Evolutionary conservation across 2,329 filamentous ascomycete species (phyloP), one percentile per base, ranked within the genome.

Genomic region (Aureobasidium sp.): DNA sequence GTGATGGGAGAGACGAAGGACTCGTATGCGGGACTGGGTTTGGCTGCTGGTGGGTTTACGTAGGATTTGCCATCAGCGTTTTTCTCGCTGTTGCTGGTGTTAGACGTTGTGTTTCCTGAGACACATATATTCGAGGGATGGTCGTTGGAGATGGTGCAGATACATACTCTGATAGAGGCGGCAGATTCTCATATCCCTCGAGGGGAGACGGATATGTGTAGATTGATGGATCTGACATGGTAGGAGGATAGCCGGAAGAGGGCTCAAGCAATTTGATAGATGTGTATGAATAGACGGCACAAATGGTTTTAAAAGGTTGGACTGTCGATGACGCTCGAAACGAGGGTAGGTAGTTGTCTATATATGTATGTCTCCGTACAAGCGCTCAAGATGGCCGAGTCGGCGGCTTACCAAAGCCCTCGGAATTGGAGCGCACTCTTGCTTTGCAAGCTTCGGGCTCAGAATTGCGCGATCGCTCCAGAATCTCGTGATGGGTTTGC

Each of bases 51-150:
- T 0, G 84, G 84, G 68, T 95, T 95, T 59, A 83, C 78, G 67
- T 84, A 83, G 55, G 88, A 91, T 76, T 95, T 96, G 52, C 89
- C 89, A 72, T 96, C 89, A 41, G 82, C 84, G 51, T 80, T 80
- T 65, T 76, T 81, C 67, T 89, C 85, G 37, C 80, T 83, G 48
- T 61, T 9, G 29, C n/a, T 3, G 15, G 8, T 8, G 36, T 62
- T 12, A 65, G 51, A 39, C 2, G 22, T 25, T 25, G 22, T 1
- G 22, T 3, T 25, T 25, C 3, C 22, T 2, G 22, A 25, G 22
- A 25, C 2, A 25, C 22, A 25, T 25, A 25, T 3, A 3, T 3
- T 34, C 31, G 9, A 34, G 3, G 1, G 9, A 11, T 34, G 31
- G 31, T 9, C 11, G 31, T 34, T 1, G 1, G 8, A 9, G 9